Percentiles rank a stretch among this genome's conserved stretches.
Evolutionary conservation across 345 rosid species (phyloP).

Genomic region (Syzygium oleosum): DNA sequence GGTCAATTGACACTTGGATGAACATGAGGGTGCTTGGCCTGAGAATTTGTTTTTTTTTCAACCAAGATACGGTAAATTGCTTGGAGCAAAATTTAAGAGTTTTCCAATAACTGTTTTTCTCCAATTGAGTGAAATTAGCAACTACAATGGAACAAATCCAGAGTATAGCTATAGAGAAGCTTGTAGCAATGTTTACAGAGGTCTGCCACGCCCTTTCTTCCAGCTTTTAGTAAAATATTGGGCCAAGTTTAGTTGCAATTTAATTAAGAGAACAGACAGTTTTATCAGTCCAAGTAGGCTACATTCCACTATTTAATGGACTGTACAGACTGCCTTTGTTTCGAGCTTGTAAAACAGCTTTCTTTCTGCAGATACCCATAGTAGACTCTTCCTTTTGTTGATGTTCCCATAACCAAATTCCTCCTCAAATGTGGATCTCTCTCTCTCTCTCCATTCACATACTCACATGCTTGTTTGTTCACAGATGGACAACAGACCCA

Average conservation of each 20-base stretch:
- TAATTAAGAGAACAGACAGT: neutral
- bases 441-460: neutral
- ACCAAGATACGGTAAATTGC: neutral
- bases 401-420: neutral
- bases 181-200: neutral
- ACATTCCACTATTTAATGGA: neutral
- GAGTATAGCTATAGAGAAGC: neutral
- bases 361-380: neutral
- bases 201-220: neutral
- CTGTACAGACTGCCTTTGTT: neutral
- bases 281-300: neutral
- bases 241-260: neutral
- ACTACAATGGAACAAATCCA: neutral
- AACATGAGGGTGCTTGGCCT: neutral
- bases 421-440: neutral
- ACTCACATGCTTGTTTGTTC: neutral
- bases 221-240: neutral
- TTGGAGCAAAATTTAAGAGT: neutral
- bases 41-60: neutral
- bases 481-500: neutral
- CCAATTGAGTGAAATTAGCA: neutral
- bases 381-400: neutral
- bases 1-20: neutral
- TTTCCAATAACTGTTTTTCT: neutral
- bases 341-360: neutral